Evolutionary conservation across 176 grass and related monocot species (phyloP).

Genomic region (Pharus latifolius): DNA sequence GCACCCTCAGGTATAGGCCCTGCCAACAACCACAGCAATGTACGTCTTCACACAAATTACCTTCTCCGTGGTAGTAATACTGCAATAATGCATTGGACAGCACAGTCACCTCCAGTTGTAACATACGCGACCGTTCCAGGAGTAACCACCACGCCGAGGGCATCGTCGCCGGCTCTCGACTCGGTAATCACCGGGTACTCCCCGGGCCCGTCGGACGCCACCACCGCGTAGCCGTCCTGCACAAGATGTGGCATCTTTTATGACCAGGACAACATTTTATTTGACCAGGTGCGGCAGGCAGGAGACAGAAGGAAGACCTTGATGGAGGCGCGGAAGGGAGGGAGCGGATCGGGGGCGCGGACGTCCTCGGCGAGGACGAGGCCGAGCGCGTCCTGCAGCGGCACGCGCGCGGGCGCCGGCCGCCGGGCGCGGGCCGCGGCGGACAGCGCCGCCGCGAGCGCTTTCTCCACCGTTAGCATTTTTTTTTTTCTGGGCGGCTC

Average conservation of each 20-base stretch:
- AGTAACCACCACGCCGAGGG: slow-evolving; percentile 28
- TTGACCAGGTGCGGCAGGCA: too few relatives aligned
- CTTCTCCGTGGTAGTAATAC: too few relatives aligned
- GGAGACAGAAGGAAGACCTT: slow-evolving; percentile 23
- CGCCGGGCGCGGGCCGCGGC: slow-evolving; percentile 20
- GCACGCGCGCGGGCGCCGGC: slow-evolving; percentile 12
- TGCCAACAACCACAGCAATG: neutral
- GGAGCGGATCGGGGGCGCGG: slow-evolving; percentile 52
- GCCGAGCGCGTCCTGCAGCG: slow-evolving; percentile 55
- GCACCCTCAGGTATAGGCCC: slow-evolving; percentile 85
- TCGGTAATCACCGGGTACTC: slow-evolving; percentile 77
- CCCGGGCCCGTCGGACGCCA: slow-evolving; percentile 69
- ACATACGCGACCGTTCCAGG: slow-evolving; percentile 67
- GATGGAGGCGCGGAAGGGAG: slow-evolving; percentile 81
- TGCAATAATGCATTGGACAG: too few relatives aligned
- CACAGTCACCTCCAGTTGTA: slow-evolving; percentile 83
- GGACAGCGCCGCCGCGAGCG: slow-evolving; percentile 48
- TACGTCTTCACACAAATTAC: neutral
- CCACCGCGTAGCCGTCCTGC: slow-evolving; percentile 88
- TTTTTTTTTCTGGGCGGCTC: neutral
- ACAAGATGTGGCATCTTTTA: neutral
- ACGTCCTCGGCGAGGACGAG: slow-evolving; percentile 72
- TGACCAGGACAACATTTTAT: too few relatives aligned
- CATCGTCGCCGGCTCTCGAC: slow-evolving; percentile 79
- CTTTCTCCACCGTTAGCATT: slow-evolving; percentile 62